Evolutionary conservation across 768 basidiomycete species (phyloP).

Genomic region (Mycena galopus): DNA sequence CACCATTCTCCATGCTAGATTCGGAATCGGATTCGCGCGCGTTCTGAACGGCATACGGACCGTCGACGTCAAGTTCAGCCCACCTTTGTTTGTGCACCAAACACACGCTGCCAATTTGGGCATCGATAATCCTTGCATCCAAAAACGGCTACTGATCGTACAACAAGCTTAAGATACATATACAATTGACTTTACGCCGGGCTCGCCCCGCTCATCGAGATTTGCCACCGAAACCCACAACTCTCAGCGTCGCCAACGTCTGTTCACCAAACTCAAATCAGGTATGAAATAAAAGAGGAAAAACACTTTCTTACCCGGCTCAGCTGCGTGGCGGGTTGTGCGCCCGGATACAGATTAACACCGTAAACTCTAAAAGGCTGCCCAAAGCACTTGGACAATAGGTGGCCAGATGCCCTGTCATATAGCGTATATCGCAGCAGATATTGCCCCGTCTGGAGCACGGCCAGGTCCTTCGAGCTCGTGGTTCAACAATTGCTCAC

Average conservation of each 20-base stretch:
- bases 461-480: conserved; percentile 11
- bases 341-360: neutral
- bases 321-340: conserved; percentile 1
- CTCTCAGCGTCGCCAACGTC: neutral
- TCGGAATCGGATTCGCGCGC: conserved; percentile 26
- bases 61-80: neutral
- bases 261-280: neutral
- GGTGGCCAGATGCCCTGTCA: neutral
- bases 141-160: neutral
- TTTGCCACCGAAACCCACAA: neutral
- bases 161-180: neutral
- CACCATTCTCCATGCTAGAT: conserved; percentile 59
- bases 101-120: conserved; percentile 12
- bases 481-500: neutral
- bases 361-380: neutral
- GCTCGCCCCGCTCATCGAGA: neutral
- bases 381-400: conserved; percentile 3
- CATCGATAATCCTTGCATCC: neutral
- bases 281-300: neutral
- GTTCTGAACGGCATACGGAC: neutral
- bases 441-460: conserved; percentile 21
- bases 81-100: neutral
- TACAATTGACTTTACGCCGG: too few relatives aligned
- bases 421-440: conserved; percentile 11
- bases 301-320: neutral